These are phyloP conservation scores for Zea mays DNA, from an alignment of 176 grass and related monocot species.

Conservation along the genomic window Zm-B73-REFERENCE-NAM-5.0 NC_050100.1:44552001-44552500, in stretches of 20 bases:
- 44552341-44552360: too few relatives aligned
- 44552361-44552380: too few relatives aligned
- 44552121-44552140: background rate
- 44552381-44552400: too few relatives aligned
- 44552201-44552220: conserved; percentile 60
- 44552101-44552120: background rate
- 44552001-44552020: too few relatives aligned
- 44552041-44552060: background rate
- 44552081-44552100: background rate
- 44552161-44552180: conserved; percentile 37
- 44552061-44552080: background rate
- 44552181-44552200: conserved; percentile 54
- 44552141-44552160: background rate
- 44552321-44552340: background rate
- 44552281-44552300: conserved; percentile 24
- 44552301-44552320: background rate
- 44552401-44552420: background rate
- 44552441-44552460: background rate
- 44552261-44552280: conserved; percentile 57
- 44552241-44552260: conserved; percentile 43
- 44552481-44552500: too few relatives aligned
- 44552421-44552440: background rate
- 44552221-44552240: conserved; percentile 42
- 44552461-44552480: too few relatives aligned
- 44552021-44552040: too few relatives aligned